These are phyloP conservation scores for Zopfia rhizophila DNA, from an alignment of 2,329 filamentous ascomycete genomes.

Conservation along the genomic window DNA sequence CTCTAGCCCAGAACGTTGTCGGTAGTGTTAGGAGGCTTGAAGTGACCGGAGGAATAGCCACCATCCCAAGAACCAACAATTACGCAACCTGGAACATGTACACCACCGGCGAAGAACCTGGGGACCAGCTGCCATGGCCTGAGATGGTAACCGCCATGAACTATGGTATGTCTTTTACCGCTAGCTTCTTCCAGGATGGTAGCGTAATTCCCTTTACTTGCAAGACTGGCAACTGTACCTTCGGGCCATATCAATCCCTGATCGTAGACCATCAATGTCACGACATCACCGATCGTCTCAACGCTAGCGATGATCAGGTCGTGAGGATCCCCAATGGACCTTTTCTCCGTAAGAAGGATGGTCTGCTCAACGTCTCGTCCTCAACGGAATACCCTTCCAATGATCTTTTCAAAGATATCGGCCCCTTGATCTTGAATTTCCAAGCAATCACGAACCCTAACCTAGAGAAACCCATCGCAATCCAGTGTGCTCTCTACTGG, in stretches of 20 bases:
- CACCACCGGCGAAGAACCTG: slow-evolving; percentile 3
- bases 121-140: slow-evolving; percentile 7
- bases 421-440: slow-evolving; percentile 15
- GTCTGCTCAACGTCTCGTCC: slow-evolving; percentile 12
- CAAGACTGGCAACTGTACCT: slow-evolving; percentile 18
- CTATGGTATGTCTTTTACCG: slow-evolving; percentile 13
- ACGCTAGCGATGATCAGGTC: slow-evolving; percentile 3
- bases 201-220: slow-evolving; percentile 8
- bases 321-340: slow-evolving; percentile 9
- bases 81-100: slow-evolving; percentile 10
- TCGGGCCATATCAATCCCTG: slow-evolving; percentile 14
- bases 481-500: slow-evolving; percentile 19
- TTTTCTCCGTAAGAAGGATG: slow-evolving; percentile 8
- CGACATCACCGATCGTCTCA: slow-evolving; percentile 8
- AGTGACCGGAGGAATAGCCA: slow-evolving; percentile 4
- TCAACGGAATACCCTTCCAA: slow-evolving; percentile 6
- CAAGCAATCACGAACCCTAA: slow-evolving; percentile 13
- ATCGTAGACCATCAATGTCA: slow-evolving; percentile 8
- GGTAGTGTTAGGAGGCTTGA: slow-evolving; percentile 3
- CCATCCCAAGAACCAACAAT: slow-evolving; percentile 8
- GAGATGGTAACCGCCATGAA: slow-evolving; percentile 16
- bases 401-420: slow-evolving; percentile 7
- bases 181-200: slow-evolving; percentile 9
- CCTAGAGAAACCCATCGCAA: slow-evolving; percentile 8
- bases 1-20: slow-evolving; percentile 17